Percentiles rank a stretch among this genome's conserved stretches.
Evolutionary conservation across 2,329 filamentous ascomycete genomes (phyloP).

Genomic region (Chaetoscypha palmicola): DNA sequence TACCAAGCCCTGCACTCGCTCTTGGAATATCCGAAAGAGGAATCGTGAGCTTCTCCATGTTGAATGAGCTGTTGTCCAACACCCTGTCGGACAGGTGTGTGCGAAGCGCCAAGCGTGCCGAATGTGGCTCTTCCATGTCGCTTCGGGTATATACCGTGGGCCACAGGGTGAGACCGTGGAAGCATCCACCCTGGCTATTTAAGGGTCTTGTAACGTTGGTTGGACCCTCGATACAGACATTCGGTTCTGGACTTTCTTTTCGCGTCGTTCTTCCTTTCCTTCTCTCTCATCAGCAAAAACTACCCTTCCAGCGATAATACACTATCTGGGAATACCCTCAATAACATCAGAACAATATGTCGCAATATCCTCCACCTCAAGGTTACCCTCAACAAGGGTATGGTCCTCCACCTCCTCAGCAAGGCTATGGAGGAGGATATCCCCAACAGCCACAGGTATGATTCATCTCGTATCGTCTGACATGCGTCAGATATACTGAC

Average conservation of each 20-base stretch:
- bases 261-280: too few species aligned
- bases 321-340: not conserved
- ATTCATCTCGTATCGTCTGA: not conserved
- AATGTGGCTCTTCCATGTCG: too few species aligned
- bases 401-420: not conserved
- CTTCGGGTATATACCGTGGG: too few species aligned
- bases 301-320: not conserved
- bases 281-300: not conserved
- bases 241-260: too few species aligned
- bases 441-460: conserved; percentile 4
- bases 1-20: not conserved
- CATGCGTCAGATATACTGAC: not conserved
- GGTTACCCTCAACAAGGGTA: not conserved
- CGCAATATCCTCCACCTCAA: not conserved
- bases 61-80: not conserved
- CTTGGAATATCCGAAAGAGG: not conserved
- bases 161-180: not conserved
- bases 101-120: not conserved
- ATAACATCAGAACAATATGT: not conserved
- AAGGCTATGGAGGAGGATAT: not conserved
- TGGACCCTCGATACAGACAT: too few species aligned
- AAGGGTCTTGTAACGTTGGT: too few species aligned
- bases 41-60: not conserved
- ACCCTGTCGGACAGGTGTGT: not conserved
- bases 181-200: too few species aligned